Conservation (phyloP, 2,329 filamentous ascomycete species). For the Fusarium mangiferae region DNA sequence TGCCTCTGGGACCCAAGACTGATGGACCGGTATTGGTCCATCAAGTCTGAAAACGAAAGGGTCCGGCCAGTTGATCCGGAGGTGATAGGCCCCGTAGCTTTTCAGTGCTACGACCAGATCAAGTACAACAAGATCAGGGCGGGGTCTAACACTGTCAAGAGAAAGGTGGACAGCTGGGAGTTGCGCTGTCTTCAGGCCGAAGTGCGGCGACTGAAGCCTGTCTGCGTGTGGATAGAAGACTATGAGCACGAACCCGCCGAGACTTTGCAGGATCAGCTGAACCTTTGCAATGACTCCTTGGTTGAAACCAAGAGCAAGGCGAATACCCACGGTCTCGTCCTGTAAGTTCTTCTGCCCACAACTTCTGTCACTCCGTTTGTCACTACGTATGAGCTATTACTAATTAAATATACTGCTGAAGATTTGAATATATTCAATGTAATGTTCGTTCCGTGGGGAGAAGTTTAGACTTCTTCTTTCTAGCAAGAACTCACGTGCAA, state of each 20-base stretch:
- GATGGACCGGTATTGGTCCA: constrained; percentile 4
- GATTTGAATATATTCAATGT: background rate
- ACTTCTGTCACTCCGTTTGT: background rate
- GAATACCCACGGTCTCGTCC: background rate
- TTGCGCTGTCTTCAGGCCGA: background rate
- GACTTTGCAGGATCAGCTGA: background rate
- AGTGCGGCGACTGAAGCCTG: background rate
- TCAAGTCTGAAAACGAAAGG: background rate
- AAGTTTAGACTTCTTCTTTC: background rate
- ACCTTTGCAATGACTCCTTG: background rate
- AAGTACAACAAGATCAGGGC: background rate
- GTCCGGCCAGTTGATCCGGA: background rate
- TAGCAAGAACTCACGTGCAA: background rate
- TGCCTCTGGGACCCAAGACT: constrained; percentile 5
- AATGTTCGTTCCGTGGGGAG: background rate
- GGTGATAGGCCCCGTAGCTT: background rate
- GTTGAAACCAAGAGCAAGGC: background rate
- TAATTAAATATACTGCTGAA: background rate
- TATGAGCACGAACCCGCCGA: background rate
- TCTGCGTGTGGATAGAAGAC: background rate
- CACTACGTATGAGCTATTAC: background rate
- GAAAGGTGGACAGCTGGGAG: background rate
- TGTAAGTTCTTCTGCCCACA: background rate
- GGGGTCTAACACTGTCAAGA: no score
- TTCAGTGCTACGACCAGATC: background rate